phyloP scores from a whole-genome alignment of 305 asterid species.

The Fraxinus albicans region DNA sequence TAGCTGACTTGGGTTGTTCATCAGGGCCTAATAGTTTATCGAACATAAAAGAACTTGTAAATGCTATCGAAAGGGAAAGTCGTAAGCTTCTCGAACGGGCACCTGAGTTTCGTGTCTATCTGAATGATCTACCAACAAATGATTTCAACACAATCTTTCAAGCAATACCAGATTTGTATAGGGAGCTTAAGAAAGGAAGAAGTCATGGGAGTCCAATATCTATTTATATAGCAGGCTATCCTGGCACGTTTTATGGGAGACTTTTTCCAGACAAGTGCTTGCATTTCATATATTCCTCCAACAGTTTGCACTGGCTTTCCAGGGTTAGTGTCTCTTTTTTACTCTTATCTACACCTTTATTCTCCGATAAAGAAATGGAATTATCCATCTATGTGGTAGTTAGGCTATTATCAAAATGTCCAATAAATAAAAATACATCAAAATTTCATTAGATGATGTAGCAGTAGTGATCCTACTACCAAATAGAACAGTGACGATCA shows the following conservation, averaged over 20 bases:
- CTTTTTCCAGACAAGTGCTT: conserved; percentile 62
- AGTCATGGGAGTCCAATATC: conserved; percentile 22
- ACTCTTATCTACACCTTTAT: background rate
- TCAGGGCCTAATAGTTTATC: conserved; percentile 81
- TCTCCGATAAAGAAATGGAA: background rate
- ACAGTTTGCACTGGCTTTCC: conserved; percentile 90
- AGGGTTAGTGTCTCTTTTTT: conserved; percentile 30
- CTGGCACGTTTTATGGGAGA: conserved; percentile 85
- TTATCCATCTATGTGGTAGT: background rate
- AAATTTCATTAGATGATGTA: too few relatives aligned
- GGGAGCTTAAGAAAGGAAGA: conserved; percentile 38
- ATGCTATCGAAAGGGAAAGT: conserved; percentile 37
- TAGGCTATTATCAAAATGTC: too few relatives aligned
- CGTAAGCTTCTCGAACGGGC: conserved; percentile 12
- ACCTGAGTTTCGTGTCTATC: conserved; percentile 63
- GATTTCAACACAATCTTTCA: conserved; percentile 82
- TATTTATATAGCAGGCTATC: conserved; percentile 67
- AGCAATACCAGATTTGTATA: conserved; percentile 65
- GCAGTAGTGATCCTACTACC: too few relatives aligned
- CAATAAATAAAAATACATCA: too few relatives aligned
- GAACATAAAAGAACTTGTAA: conserved; percentile 52
- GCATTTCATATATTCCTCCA: conserved; percentile 74
- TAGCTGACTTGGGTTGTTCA: conserved; percentile 93
- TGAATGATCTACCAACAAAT: conserved; percentile 76
- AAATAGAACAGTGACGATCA: too few relatives aligned